phyloP scores from a whole-genome alignment of 768 basidiomycete species.

The Boletus insuetus region DNA sequence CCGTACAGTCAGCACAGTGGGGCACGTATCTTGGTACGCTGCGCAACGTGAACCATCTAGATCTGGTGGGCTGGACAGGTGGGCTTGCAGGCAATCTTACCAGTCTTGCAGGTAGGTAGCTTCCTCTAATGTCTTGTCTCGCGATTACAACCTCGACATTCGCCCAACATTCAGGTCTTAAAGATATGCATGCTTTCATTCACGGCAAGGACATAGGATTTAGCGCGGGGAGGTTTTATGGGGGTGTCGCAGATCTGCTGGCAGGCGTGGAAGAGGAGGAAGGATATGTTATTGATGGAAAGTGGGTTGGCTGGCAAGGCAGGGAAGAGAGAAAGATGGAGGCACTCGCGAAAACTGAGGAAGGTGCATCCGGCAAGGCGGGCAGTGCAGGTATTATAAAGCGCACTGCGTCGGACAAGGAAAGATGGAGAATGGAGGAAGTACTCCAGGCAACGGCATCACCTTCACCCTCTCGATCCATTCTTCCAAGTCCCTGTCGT shows the following conservation, averaged over 20 bases:
- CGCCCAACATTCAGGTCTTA: conserved; percentile 31
- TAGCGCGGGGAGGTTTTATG: conserved; percentile 88
- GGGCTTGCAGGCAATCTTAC: conserved; percentile 28
- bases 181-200: conserved; percentile 89
- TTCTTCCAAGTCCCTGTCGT: neutral
- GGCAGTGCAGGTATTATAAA: neutral
- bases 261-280: conserved; percentile 73
- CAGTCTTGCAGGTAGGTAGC: conserved; percentile 18
- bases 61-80: conserved; percentile 87
- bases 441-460: conserved; percentile 15
- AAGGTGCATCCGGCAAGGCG: neutral
- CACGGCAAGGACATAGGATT: conserved; percentile 89
- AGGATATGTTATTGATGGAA: conserved; percentile 23
- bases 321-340: conserved; percentile 15
- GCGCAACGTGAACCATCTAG: conserved; percentile 85
- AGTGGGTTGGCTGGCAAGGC: conserved; percentile 20
- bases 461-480: neutral
- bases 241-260: conserved; percentile 75
- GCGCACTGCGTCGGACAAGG: conserved; percentile 22
- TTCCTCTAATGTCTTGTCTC: neutral
- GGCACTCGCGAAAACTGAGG: neutral
- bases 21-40: conserved; percentile 96
- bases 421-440: conserved; percentile 27
- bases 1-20: conserved; percentile 85
- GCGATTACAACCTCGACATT: neutral